Evolutionary conservation across 306 rosid genomes (phyloP), one percentile per base, ranked within the genome.

Genomic region (Senna siamea): DNA sequence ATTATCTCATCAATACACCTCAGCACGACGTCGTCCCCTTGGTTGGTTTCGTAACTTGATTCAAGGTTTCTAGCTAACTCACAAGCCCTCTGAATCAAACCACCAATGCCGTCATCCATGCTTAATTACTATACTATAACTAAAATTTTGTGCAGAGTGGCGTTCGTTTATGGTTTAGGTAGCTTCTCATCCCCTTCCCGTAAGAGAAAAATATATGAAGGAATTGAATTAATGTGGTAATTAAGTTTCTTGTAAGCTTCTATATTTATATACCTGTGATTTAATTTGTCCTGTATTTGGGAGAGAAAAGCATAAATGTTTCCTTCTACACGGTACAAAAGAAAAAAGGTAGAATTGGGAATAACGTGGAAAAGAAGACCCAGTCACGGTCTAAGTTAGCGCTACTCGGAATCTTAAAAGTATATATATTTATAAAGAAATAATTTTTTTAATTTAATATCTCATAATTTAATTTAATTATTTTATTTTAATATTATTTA

Each of bases 361-460:
- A 48, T 10, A 70, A 72, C 6, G 40, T 66, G 22, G 37, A 69
- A 83, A 53, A 5, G 65, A 76, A 9, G 97, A 92, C 96, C 76
- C 13, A 17, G 96, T 83, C 97, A 54, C 44, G 83, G 93, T 79
- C 83, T 58, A 23, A 51, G 93, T 78, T 81, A 50, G 19, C 44
- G 70, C 41, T 70, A 23, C 44, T 53, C 12, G 73, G 62, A 73
- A 72, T 81, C 85, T 81, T 79, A 78, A 77, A 69, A 18, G 15
- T 19, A 64, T 9, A 5, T n/a, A 2, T 22, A 41, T 32, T 43
- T 5, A n/a, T n/a, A n/a, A n/a, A n/a, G n/a, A n/a, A n/a, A n/a
- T n/a, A n/a, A n/a, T n/a, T n/a, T n/a, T n/a, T n/a, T n/a, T n/a
- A n/a, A n/a, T n/a, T n/a, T n/a, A n/a, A n/a, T n/a, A n/a, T n/a